These are phyloP conservation scores for Paecilomyces fulvus DNA, from an alignment of 2,329 filamentous ascomycete species.

Conservation along the genomic window DNA sequence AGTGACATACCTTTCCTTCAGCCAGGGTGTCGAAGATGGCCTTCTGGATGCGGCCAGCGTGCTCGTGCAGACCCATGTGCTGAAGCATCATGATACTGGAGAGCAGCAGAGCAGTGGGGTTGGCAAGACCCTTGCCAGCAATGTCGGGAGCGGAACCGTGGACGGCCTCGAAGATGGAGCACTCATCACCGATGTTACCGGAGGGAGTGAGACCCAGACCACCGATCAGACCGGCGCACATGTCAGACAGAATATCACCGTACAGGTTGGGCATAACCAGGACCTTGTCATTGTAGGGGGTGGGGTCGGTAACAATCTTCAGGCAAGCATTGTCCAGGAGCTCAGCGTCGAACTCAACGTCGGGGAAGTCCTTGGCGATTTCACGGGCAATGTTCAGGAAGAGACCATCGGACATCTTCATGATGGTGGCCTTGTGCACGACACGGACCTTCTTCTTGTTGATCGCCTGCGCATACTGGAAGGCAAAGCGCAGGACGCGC, in stretches of 20 bases:
- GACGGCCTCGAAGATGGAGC: slow-evolving; percentile 99
- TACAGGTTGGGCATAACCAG: slow-evolving; percentile 97
- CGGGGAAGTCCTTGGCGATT: slow-evolving; percentile 89
- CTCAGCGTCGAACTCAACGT: slow-evolving; percentile 94
- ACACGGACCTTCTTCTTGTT: slow-evolving; percentile 95
- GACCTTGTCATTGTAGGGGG: slow-evolving; percentile 98
- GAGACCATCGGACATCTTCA: slow-evolving; percentile 99
- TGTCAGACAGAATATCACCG: slow-evolving; percentile 98
- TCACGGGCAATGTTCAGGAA: slow-evolving; percentile 83
- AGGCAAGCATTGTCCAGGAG: slow-evolving; percentile 98
- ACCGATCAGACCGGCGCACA: slow-evolving; percentile 97
- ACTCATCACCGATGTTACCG: slow-evolving; percentile 97
- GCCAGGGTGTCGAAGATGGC: slow-evolving; percentile 92
- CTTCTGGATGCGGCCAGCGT: slow-evolving; percentile 82
- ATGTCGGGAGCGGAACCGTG: slow-evolving; percentile 97
- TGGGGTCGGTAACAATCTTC: slow-evolving; percentile 95
- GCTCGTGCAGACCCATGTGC: slow-evolving; percentile 84
- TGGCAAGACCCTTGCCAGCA: slow-evolving; percentile 88
- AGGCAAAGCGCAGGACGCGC: slow-evolving; percentile 92
- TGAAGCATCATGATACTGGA: slow-evolving; percentile 99
- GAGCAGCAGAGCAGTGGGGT: slow-evolving; percentile 92
- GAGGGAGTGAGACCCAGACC: slow-evolving; percentile 95
- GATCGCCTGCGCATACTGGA: slow-evolving; percentile 92
- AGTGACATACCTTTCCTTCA: slow-evolving; percentile 69
- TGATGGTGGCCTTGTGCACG: slow-evolving; percentile 99